Base-by-base conservation (phyloP, 2,329 filamentous ascomycete genomes). In the Dactylella cylindrospora region DNA sequence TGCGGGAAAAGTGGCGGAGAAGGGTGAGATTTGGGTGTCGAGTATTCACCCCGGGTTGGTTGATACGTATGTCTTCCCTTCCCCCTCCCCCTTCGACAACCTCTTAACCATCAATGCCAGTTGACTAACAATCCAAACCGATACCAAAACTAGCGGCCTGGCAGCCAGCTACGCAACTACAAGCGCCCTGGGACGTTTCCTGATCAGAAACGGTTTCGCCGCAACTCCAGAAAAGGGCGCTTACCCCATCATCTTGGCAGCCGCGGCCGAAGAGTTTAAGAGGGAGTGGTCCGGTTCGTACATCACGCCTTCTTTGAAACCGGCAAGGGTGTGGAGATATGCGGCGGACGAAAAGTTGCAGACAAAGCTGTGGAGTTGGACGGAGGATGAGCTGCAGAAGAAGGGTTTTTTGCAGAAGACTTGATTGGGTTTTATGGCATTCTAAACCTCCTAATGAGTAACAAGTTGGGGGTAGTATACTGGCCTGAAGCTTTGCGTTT, bases 21-120 rank as follows among this genome's bases (percentile, higher is more conserved):
- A 31, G n/a, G 73, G 72, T 29, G 72, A 75, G 66, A 73, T 76
- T 55, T 74, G 73, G 71, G 59, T 67, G 10, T 67, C 72, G n/a
- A 67, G 68, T 17, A 70, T 76, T 35, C 74, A 75, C 65, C 74
- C 74, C 4, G 74, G 74, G n/a, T 17, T 74, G 7, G 72, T 76
- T 0, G 68, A 73, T 26, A 73, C 69, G 29, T 69, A 70, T 12
- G 57, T 54, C 5, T 5, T 25, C 13, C 2, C 32, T n/a, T 9
- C 19, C 23, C 9, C 26, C 33, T 32, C 26, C 20, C 26, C 25
- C n/a, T 35, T 35, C 6, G 23, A 7, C 5, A 20, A 20, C 19
- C 23, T 4, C 35, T 20, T 39, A 35, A 13, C 6, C 17, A 6
- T 13, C 5, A 41, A 22, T 22, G 5, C 17, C 17, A 25, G 12